phyloP scores from a whole-genome alignment of 495 filamentous ascomycete species.

The Aspergillus steynii region DNA sequence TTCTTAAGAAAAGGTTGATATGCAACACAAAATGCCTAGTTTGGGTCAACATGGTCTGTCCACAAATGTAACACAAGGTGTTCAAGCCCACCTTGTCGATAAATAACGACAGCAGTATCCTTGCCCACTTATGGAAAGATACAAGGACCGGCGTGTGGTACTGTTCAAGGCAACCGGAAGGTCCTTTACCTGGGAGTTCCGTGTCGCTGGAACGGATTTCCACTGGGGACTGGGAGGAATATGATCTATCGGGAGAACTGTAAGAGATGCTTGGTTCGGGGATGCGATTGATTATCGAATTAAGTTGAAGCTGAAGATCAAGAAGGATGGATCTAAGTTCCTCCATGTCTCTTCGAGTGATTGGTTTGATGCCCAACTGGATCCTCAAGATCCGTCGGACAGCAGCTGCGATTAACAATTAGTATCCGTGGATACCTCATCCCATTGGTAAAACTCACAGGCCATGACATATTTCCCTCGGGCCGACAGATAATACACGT shows the following conservation, averaged over 20 bases:
- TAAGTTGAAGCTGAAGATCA: slow-evolving; percentile 45
- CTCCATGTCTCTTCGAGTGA: slow-evolving; percentile 47
- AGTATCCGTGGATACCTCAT: slow-evolving; percentile 1
- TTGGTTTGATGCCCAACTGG: slow-evolving; percentile 45
- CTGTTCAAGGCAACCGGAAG: slow-evolving; percentile 42
- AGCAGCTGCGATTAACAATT: slow-evolving; percentile 33
- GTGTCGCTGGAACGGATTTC: slow-evolving; percentile 28
- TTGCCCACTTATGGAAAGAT: slow-evolving; percentile 49
- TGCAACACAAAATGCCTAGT: slow-evolving; percentile 51
- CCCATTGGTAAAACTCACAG: slow-evolving; percentile 28
- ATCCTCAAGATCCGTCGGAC: slow-evolving; percentile 47
- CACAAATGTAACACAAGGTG: neutral
- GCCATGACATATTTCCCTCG: slow-evolving; percentile 51
- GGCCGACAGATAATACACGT: slow-evolving; percentile 48
- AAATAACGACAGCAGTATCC: slow-evolving; percentile 44
- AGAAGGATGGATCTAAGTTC: slow-evolving; percentile 45
- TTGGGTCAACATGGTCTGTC: neutral
- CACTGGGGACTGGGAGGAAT: slow-evolving; percentile 33
- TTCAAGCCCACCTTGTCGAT: slow-evolving; percentile 42
- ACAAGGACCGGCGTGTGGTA: slow-evolving; percentile 47
- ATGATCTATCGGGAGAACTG: slow-evolving; percentile 20
- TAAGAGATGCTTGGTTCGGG: slow-evolving; percentile 28
- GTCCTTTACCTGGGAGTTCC: slow-evolving; percentile 39
- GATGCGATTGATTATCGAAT: slow-evolving; percentile 45
- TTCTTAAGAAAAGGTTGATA: slow-evolving; percentile 59